These are phyloP conservation scores for Babesia ovata DNA, from an alignment of 169 alveolate species.

Conservation along the genomic window DNA sequence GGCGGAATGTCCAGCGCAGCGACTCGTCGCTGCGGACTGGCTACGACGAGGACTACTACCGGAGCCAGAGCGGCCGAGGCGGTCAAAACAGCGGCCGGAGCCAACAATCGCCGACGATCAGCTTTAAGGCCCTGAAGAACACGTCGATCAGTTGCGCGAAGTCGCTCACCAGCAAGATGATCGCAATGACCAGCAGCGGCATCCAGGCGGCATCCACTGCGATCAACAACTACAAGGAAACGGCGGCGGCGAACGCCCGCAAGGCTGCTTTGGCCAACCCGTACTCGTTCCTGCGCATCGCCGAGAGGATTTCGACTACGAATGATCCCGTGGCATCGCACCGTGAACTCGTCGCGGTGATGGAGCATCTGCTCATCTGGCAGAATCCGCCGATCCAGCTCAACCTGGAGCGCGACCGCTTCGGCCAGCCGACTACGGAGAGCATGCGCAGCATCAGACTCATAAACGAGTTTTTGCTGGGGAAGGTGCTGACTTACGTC, in stretches of 20 bases:
- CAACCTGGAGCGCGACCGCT: slow-evolving; percentile 55
- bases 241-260: slow-evolving; percentile 40
- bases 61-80: neutral
- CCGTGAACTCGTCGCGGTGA: slow-evolving; percentile 61
- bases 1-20: slow-evolving; percentile 16
- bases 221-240: slow-evolving; percentile 35
- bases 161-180: slow-evolving; percentile 47
- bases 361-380: slow-evolving; percentile 46
- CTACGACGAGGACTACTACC: slow-evolving; percentile 14
- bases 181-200: slow-evolving; percentile 37
- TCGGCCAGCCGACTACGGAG: slow-evolving; percentile 57
- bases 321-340: slow-evolving; percentile 47
- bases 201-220: slow-evolving; percentile 51
- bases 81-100: neutral
- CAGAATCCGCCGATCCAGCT: slow-evolving; percentile 29
- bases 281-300: slow-evolving; percentile 38
- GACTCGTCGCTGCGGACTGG: slow-evolving; percentile 2
- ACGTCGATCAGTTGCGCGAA: slow-evolving; percentile 56
- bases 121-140: slow-evolving; percentile 36
- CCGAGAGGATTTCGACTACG: slow-evolving; percentile 31
- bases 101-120: slow-evolving; percentile 36
- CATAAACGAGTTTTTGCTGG: slow-evolving; percentile 33
- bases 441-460: slow-evolving; percentile 40
- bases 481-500: slow-evolving; percentile 42
- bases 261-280: slow-evolving; percentile 30